These are phyloP conservation scores for Boletus rubescentipes DNA, from an alignment of 768 basidiomycete species.

Conservation along the genomic window DNA sequence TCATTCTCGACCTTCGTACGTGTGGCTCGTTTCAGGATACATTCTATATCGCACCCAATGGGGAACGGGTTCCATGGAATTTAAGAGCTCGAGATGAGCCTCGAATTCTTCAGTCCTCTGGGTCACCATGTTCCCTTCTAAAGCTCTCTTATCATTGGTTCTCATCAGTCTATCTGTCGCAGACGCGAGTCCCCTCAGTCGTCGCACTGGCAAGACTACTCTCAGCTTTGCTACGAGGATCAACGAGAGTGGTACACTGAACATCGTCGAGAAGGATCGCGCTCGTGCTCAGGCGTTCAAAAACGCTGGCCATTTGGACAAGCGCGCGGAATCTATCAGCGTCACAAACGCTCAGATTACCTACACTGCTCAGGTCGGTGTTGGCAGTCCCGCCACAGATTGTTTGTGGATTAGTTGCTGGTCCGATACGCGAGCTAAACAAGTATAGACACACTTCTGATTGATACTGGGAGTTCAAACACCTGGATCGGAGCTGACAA, in stretches of 20 bases:
- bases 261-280: conserved; percentile 8
- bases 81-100: neutral
- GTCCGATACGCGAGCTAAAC: neutral
- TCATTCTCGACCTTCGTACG: neutral
- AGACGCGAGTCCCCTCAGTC: conserved; percentile 15
- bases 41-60: neutral
- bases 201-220: conserved; percentile 8
- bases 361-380: conserved; percentile 28
- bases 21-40: neutral
- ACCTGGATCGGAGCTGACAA: conserved; percentile 31
- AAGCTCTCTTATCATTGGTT: conserved; percentile 13
- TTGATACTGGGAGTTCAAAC: conserved; percentile 30
- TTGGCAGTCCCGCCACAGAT: conserved; percentile 21
- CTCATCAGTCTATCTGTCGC: conserved; percentile 13
- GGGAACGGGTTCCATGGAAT: neutral
- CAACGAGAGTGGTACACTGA: conserved; percentile 10
- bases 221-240: conserved; percentile 18
- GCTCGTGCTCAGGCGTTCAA: conserved; percentile 3
- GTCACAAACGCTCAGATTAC: conserved; percentile 20
- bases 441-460: conserved; percentile 23
- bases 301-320: conserved; percentile 28
- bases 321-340: neutral
- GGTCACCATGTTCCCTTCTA: conserved; percentile 16
- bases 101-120: neutral
- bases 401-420: conserved; percentile 2